A percentile compares a stretch with the other conserved stretches of the same genome.
These are phyloP conservation scores for Talaromyces thailandensis DNA, from an alignment of 495 filamentous ascomycete genomes.

Conservation along the genomic window DNA sequence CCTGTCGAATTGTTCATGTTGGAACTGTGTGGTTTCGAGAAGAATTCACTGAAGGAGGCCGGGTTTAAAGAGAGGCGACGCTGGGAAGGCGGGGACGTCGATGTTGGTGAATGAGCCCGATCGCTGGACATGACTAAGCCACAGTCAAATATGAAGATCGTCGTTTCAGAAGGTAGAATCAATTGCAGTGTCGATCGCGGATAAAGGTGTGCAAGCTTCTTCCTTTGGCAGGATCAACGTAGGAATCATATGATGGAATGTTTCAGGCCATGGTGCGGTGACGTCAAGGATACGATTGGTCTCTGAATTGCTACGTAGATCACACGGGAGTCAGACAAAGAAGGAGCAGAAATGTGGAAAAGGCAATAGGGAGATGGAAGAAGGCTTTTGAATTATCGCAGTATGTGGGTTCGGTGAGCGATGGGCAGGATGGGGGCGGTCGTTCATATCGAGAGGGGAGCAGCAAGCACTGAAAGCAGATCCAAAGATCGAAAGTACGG, in stretches of 20 bases:
- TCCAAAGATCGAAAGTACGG: background rate
- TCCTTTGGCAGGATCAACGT: background rate
- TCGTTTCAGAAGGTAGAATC: background rate
- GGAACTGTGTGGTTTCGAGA: constrained; percentile 24
- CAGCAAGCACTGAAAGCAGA: background rate
- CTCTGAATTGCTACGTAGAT: background rate
- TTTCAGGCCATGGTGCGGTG: constrained; percentile 6
- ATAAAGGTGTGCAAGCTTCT: background rate
- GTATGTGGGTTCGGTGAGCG: background rate
- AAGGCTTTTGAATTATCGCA: background rate
- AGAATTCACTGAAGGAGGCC: constrained; percentile 37
- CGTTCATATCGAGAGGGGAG: background rate
- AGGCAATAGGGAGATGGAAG: constrained; percentile 1
- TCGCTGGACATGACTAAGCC: constrained; percentile 37
- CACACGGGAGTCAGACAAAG: background rate
- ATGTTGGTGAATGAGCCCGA: constrained; percentile 39
- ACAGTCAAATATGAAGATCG: constrained; percentile 4
- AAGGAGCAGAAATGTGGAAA: background rate
- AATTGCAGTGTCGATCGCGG: background rate
- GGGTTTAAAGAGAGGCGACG: constrained; percentile 42
- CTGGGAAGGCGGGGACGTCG: constrained; percentile 28
- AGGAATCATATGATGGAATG: background rate
- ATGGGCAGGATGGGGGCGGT: background rate
- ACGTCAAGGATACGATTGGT: constrained; percentile 8
- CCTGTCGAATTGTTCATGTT: constrained; percentile 20